Percentiles rank a stretch among this genome's conserved stretches.
Evolutionary conservation across 2,329 filamentous ascomycete genomes (phyloP).

Genomic region (Ceratocystis eucalypticola): DNA sequence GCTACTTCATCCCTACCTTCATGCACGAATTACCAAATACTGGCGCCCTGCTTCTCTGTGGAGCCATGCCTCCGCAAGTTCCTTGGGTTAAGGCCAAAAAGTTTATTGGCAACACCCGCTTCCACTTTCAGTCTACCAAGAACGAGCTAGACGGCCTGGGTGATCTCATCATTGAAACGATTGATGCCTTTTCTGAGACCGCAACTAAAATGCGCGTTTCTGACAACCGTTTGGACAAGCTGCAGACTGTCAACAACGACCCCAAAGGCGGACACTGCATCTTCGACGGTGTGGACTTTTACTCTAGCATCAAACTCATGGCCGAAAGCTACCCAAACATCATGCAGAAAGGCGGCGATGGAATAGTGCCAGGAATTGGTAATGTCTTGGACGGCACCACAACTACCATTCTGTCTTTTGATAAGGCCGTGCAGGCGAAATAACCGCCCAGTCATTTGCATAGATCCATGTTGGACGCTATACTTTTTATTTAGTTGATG

Average conservation of each 20-base stretch:
- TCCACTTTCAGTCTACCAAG: conserved; percentile 45
- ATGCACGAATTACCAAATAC: conserved; percentile 37
- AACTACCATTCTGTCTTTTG: conserved; percentile 12
- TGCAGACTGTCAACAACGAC: conserved; percentile 45
- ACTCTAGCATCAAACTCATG: conserved; percentile 44
- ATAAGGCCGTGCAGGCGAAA: neutral
- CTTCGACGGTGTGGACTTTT: conserved; percentile 42
- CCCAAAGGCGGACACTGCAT: conserved; percentile 44
- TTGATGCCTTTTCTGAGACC: conserved; percentile 34
- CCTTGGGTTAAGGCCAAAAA: conserved; percentile 31
- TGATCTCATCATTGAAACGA: conserved; percentile 34
- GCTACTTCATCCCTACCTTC: conserved; percentile 45
- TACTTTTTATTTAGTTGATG: neutral
- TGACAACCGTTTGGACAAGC: conserved; percentile 32
- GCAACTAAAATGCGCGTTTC: conserved; percentile 30
- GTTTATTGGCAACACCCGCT: conserved; percentile 33
- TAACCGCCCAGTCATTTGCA: neutral
- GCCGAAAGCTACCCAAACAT: conserved; percentile 38
- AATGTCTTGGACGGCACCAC: conserved; percentile 32
- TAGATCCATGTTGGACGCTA: neutral
- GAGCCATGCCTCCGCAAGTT: conserved; percentile 41
- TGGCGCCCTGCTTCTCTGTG: conserved; percentile 44
- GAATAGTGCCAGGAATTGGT: conserved; percentile 36
- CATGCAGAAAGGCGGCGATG: conserved; percentile 36
- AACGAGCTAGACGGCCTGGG: conserved; percentile 34